Conservation (phyloP, 305 asterid genomes). For the Solanum aculeatissimum region DNA sequence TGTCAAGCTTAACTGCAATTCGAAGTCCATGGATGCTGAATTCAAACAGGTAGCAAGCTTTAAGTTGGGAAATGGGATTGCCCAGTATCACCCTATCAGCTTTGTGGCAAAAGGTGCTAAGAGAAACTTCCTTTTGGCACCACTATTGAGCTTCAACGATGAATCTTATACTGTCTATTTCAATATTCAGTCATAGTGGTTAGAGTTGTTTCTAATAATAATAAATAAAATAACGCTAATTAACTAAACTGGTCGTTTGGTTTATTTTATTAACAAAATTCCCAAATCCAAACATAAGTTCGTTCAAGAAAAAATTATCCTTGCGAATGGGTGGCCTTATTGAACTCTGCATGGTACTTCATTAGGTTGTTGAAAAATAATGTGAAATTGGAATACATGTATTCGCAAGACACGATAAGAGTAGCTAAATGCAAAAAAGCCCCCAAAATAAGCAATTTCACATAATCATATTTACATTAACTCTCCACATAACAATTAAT, state of each 20-base stretch:
- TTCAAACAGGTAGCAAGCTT: conserved; percentile 46
- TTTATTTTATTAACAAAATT: neutral
- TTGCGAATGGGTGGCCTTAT: neutral
- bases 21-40: conserved; percentile 7
- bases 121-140: conserved; percentile 46
- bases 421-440: too few species aligned
- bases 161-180: conserved; percentile 81
- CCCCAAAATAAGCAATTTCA: too few species aligned
- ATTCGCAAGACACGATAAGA: too few species aligned
- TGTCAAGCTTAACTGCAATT: conserved; percentile 29
- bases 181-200: conserved; percentile 5
- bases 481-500: too few species aligned
- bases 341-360: neutral
- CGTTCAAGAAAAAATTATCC: neutral
- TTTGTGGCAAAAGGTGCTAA: conserved; percentile 61
- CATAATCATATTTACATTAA: too few species aligned
- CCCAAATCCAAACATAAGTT: neutral
- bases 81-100: conserved; percentile 59
- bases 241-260: neutral
- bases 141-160: conserved; percentile 58
- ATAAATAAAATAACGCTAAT: neutral
- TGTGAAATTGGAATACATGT: too few species aligned
- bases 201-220: neutral
- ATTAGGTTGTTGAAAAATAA: too few species aligned
- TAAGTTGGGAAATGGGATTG: conserved; percentile 27